Conservation (phyloP, 805 yeast species). For the Diddensiella caesifluorescens region DNA sequence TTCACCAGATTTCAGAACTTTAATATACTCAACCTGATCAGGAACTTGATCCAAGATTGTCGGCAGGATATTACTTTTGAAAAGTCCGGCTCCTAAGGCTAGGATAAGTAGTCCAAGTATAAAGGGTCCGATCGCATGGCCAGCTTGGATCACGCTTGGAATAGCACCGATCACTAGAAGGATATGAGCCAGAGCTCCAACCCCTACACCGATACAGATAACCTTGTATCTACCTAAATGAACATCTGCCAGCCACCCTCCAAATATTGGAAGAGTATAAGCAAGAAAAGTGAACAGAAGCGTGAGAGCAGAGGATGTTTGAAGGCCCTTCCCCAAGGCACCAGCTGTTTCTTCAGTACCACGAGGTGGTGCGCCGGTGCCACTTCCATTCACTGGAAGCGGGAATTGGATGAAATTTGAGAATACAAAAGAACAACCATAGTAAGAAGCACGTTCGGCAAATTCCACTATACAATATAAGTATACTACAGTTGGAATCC, state of each 20-base stretch:
- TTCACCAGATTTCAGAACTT: conserved; percentile 48
- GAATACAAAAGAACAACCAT: conserved; percentile 41
- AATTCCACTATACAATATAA: conserved; percentile 38
- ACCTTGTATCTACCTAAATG: conserved; percentile 43
- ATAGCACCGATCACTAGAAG: conserved; percentile 46
- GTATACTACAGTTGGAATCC: conserved; percentile 13
- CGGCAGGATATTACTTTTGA: conserved; percentile 44
- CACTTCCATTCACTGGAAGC: conserved; percentile 44
- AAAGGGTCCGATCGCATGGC: conserved; percentile 31
- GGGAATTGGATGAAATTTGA: conserved; percentile 49
- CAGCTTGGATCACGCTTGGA: conserved; percentile 28
- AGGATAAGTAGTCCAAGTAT: conserved; percentile 31
- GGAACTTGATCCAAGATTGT: conserved; percentile 45
- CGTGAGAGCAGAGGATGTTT: conserved; percentile 44
- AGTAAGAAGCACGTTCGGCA: conserved; percentile 53
- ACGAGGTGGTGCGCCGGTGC: conserved; percentile 40
- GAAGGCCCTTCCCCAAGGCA: conserved; percentile 44
- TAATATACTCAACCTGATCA: conserved; percentile 48
- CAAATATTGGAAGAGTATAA: conserved; percentile 42
- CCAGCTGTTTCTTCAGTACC: conserved; percentile 41
- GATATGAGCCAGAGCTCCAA: conserved; percentile 45
- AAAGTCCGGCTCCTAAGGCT: conserved; percentile 45
- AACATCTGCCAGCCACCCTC: conserved; percentile 50
- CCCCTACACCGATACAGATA: conserved; percentile 45
- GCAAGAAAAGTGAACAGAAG: conserved; percentile 39